phyloP scores from a whole-genome alignment of 192 early-diverging fungal genomes.

The Rhizophagus clarus region DNA sequence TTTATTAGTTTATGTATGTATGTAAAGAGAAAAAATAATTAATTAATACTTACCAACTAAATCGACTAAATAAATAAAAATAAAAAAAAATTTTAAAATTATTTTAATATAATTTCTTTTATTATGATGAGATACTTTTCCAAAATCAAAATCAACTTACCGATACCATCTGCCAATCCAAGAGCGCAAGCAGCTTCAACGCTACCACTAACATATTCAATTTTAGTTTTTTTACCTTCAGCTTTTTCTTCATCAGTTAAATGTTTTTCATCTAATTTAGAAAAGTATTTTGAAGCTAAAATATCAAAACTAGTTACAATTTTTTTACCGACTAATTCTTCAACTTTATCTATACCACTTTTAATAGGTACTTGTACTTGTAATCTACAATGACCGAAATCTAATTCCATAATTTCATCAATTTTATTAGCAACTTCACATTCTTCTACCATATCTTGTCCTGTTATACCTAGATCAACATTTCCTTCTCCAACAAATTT shows the following conservation, averaged over 20 bases:
- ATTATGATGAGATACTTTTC: not conserved
- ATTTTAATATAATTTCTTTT: not conserved
- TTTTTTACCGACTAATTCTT: conserved; percentile 85
- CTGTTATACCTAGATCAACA: conserved; percentile 96
- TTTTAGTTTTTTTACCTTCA: conserved; percentile 60
- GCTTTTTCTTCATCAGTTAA: conserved; percentile 26
- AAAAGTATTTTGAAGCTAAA: conserved; percentile 71
- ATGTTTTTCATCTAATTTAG: conserved; percentile 66
- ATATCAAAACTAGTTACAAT: conserved; percentile 92
- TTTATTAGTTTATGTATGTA: not conserved
- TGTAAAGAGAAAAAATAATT: not conserved
- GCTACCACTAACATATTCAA: conserved; percentile 88
- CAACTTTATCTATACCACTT: conserved; percentile 47
- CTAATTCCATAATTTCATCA: conserved; percentile 69
- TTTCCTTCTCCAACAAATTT: conserved; percentile 95
- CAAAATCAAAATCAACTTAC: conserved; percentile 57
- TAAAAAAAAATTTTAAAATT: not conserved
- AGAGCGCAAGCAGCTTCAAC: conserved; percentile 97
- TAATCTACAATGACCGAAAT: conserved; percentile 93
- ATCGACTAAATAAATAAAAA: conserved; percentile 41
- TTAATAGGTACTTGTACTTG: conserved; percentile 87
- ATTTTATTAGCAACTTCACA: conserved; percentile 70
- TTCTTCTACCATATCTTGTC: conserved; percentile 94
- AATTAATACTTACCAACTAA: conserved; percentile 44
- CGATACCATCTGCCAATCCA: conserved; percentile 95